Percentiles rank a stretch among this genome's conserved stretches.
These are phyloP conservation scores for Starmerella bombi DNA, from an alignment of 805 yeast species.

Conservation along the genomic window DNA sequence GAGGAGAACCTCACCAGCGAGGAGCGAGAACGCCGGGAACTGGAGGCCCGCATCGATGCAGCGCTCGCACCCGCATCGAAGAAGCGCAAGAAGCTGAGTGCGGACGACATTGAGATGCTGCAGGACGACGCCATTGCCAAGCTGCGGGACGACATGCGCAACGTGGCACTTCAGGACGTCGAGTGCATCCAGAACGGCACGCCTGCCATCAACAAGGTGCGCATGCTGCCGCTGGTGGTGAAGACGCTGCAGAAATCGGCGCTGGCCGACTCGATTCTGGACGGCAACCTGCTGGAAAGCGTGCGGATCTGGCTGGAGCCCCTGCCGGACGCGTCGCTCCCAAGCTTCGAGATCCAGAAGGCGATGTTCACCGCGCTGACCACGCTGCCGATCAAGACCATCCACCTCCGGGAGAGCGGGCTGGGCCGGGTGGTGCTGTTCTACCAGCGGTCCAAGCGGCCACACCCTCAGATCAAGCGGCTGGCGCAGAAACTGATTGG, in stretches of 20 bases:
- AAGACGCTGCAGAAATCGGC: constrained; percentile 66
- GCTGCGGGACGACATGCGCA: constrained; percentile 79
- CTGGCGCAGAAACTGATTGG: constrained; percentile 83
- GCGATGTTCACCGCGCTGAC: constrained; percentile 63
- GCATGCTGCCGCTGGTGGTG: constrained; percentile 65
- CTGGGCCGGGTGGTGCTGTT: constrained; percentile 87
- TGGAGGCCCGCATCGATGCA: constrained; percentile 71
- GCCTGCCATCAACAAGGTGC: constrained; percentile 66
- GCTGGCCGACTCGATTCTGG: constrained; percentile 82
- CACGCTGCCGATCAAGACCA: constrained; percentile 83
- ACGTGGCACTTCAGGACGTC: constrained; percentile 42
- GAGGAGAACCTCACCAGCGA: constrained; percentile 26
- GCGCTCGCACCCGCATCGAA: constrained; percentile 52
- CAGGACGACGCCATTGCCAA: constrained; percentile 80
- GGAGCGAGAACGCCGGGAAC: constrained; percentile 48
- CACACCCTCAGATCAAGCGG: constrained; percentile 75
- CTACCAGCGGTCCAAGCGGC: constrained; percentile 79
- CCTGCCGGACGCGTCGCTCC: constrained; percentile 91
- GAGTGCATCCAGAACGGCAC: constrained; percentile 45
- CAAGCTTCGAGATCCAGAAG: constrained; percentile 93
- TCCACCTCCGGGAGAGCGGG: constrained; percentile 87
- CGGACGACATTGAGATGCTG: constrained; percentile 87
- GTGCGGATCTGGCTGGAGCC: constrained; percentile 97
- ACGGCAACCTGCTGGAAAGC: constrained; percentile 83
- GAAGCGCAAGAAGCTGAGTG: constrained; percentile 53